These are phyloP conservation scores for Colletotrichum cuscutae DNA, from an alignment of 2,329 filamentous ascomycete genomes.

Conservation along the genomic window DNA sequence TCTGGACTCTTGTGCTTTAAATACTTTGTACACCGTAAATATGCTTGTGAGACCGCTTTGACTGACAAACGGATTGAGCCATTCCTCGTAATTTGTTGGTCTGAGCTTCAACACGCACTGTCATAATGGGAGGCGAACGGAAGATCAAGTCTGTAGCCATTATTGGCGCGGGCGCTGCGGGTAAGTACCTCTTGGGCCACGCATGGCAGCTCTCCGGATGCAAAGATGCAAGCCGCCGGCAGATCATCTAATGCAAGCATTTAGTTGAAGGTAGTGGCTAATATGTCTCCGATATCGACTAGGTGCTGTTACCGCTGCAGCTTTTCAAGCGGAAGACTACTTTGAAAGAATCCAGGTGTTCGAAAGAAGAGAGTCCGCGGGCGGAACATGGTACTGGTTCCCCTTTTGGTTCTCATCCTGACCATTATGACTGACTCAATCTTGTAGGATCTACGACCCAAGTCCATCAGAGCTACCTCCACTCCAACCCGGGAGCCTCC, in stretches of 20 bases:
- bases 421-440: neutral
- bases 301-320: slow-evolving; percentile 60
- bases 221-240: neutral
- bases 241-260: too few relatives aligned
- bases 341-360: slow-evolving; percentile 55
- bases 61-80: neutral
- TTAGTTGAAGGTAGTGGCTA: neutral
- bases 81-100: neutral
- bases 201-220: neutral
- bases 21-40: neutral
- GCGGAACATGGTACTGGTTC: slow-evolving; percentile 54
- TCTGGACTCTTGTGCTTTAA: neutral
- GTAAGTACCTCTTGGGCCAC: slow-evolving; percentile 38
- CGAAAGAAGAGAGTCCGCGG: slow-evolving; percentile 53
- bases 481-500: slow-evolving; percentile 54
- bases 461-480: slow-evolving; percentile 47
- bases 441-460: slow-evolving; percentile 61
- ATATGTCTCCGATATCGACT: neutral
- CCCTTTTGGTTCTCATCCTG: too few relatives aligned
- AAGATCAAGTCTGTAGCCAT: slow-evolving; percentile 52
- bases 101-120: neutral
- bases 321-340: slow-evolving; percentile 55
- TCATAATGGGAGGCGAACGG: slow-evolving; percentile 36
- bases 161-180: slow-evolving; percentile 55
- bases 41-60: neutral